Evolutionary conservation across 2,329 filamentous ascomycete species (phyloP).

Genomic region (Aspergillus sojae): DNA sequence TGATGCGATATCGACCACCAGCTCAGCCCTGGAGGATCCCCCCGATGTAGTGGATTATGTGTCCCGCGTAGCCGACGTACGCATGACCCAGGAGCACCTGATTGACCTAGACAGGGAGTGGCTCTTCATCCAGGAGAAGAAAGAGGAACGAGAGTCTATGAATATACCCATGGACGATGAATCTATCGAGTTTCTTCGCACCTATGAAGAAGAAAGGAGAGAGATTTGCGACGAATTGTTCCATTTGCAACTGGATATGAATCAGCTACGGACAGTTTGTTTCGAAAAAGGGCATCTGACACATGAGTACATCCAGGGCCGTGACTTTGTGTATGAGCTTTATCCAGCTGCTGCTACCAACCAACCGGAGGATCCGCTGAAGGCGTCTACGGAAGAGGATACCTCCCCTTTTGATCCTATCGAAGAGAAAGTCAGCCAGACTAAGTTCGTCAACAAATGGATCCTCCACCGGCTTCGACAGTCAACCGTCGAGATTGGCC

Average conservation of each 20-base stretch:
- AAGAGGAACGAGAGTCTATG: constrained; percentile 11
- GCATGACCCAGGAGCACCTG: constrained; percentile 27
- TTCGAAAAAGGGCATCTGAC: constrained; percentile 18
- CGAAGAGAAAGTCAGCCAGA: constrained; percentile 15
- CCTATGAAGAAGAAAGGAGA: constrained; percentile 24
- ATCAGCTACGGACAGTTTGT: constrained; percentile 23
- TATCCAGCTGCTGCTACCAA: neutral
- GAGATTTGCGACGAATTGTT: constrained; percentile 27
- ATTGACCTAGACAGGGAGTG: constrained; percentile 24
- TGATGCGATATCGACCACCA: constrained; percentile 6
- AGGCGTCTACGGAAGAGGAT: constrained; percentile 20
- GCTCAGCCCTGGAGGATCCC: constrained; percentile 10
- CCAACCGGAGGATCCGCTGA: constrained; percentile 22
- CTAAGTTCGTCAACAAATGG: constrained; percentile 33
- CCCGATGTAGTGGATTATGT: constrained; percentile 23
- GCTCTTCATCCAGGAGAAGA: constrained; percentile 18
- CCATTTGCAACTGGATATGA: constrained; percentile 19
- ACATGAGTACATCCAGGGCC: neutral
- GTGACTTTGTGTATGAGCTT: constrained; percentile 3
- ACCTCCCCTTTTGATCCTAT: constrained; percentile 23
- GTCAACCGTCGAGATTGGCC: constrained; percentile 30
- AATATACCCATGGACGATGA: constrained; percentile 23
- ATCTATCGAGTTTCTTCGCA: constrained; percentile 26
- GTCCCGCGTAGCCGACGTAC: constrained; percentile 24
- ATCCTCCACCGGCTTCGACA: constrained; percentile 35